phyloP scores from a whole-genome alignment of 2,329 filamentous ascomycete genomes.

The Akanthomyces lecanii region DNA sequence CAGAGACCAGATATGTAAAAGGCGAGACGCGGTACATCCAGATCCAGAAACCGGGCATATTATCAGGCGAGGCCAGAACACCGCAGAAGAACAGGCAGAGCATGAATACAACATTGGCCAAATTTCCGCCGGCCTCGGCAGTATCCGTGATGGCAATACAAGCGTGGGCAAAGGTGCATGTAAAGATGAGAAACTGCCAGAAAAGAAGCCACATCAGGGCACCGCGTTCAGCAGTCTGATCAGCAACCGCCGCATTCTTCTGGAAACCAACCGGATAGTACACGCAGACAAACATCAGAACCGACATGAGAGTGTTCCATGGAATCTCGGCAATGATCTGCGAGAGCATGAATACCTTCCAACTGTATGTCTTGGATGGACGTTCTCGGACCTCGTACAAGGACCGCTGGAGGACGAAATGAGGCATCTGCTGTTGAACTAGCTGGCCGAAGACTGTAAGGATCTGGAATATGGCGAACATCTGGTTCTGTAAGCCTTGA shows the following conservation, averaged over 20 bases:
- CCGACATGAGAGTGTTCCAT: slow-evolving; percentile 72
- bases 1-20: too few relatives aligned
- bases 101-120: too few relatives aligned
- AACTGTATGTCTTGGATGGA: slow-evolving; percentile 77
- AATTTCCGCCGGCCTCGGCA: slow-evolving; percentile 69
- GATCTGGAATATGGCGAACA: slow-evolving; percentile 82
- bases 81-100: too few relatives aligned
- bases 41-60: too few relatives aligned
- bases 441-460: slow-evolving; percentile 76
- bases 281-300: slow-evolving; percentile 73
- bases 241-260: slow-evolving; percentile 59
- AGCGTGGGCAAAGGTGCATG: too few relatives aligned
- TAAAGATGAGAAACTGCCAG: slow-evolving; percentile 61
- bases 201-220: slow-evolving; percentile 81
- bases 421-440: slow-evolving; percentile 77
- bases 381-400: slow-evolving; percentile 82
- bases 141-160: slow-evolving; percentile 58
- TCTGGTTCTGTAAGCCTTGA: slow-evolving; percentile 78
- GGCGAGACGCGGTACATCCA: too few relatives aligned
- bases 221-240: slow-evolving; percentile 57
- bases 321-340: slow-evolving; percentile 81
- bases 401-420: slow-evolving; percentile 75
- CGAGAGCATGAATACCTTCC: slow-evolving; percentile 78
- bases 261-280: slow-evolving; percentile 83
- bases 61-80: too few relatives aligned